Evolutionary conservation across 495 filamentous ascomycete genomes (phyloP), one percentile per base, ranked within the genome.

Genomic region (Evernia prunastri): DNA sequence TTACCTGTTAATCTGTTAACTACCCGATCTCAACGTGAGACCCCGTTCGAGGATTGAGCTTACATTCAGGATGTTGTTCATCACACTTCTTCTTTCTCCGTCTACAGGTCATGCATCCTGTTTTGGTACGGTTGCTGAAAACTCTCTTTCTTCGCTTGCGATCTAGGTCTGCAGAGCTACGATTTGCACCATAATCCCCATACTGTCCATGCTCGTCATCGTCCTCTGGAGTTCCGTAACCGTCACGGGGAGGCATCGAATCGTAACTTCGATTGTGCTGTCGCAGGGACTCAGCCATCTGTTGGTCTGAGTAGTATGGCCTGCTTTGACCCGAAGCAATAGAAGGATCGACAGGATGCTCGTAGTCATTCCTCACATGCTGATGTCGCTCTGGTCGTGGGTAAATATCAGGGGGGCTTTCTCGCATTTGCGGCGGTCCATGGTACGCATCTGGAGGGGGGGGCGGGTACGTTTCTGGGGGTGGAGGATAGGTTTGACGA

Each of bases 81-180:
- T 98, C 94, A 72, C 94, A 98, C 75, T 98, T 98, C 84, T 98
- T 98, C 83, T 98, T 98, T 56, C 94, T 84, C 68, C 87, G 84
- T 61, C 94, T 82, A 73, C 94, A 98, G 35, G 94, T 98, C 78
- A 96, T 89, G 73, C 94, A 98, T 23, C 94, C 94, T 39, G 94
- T 97, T 78, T 97, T 97, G 23, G 94, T 97, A 60, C 94, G 84
- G 73, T 97, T 97, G 74, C 90, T 96, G 72, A 97, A 98, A 70
- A 95, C 80, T 31, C 91, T 85, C 72, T 96, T 96, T 68, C 91
- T 80, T 72, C 86, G 84, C 71, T 91, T 91, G 12, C 86, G 86
- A 65, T 89, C 88, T 15, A 87, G 82, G 74, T 91, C 85, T 25
- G 47, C 56, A 59, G 75, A 65, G 20, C 64, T 63, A 17, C 78